Evolutionary conservation across 2,329 filamentous ascomycete genomes (phyloP), one percentile per base, ranked within the genome.

Genomic region (Aspergillus thermomutatus): DNA sequence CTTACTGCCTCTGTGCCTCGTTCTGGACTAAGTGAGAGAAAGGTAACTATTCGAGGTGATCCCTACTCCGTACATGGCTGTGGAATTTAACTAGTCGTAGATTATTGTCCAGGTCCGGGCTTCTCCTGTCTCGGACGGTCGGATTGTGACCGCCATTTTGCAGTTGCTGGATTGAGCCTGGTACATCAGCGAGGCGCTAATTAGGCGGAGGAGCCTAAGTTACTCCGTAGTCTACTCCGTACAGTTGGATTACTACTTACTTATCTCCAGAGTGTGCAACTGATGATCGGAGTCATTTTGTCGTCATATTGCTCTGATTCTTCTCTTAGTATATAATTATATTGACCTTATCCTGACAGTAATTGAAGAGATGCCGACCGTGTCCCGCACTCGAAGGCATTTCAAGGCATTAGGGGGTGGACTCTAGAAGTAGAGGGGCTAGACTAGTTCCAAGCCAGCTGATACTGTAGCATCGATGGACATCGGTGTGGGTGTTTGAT

Each of bases 121-220:
- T 52, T 27, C 37, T 55, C 41, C n/a, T 50, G 28, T 50, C 48
- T 54, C 31, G 53, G 50, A 52, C 47, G 1, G 23, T 59, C 52
- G 54, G 54, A 55, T 48, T 47, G 59, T 54, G 59, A 61, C 59
- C 59, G 59, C 59, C 52, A 59, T 59, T 61, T 60, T 40, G 31
- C 47, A 43, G 49, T 56, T 59, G 52, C 57, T 57, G 46, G 26
- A 59, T 54, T 56, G 28, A 57, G 59, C 59, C 37, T 49, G 41
- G 52, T 59, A 59, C 57, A 59, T 56, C 51, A 60, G 56, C 45
- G 19, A 23, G 43, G 43, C 43, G 43, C 49, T 49, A 27, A 52
- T 31, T 14, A 17, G 37, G 52, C 52, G 48, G 52, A 49, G 47
- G 40, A 49, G 28, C 45, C 40, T 53, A 49, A 27, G 27, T 54